Percentiles rank a stretch among this genome's conserved stretches.
phyloP scores from a whole-genome alignment of 805 yeast genomes.

The Pichia kluyveri region DNA sequence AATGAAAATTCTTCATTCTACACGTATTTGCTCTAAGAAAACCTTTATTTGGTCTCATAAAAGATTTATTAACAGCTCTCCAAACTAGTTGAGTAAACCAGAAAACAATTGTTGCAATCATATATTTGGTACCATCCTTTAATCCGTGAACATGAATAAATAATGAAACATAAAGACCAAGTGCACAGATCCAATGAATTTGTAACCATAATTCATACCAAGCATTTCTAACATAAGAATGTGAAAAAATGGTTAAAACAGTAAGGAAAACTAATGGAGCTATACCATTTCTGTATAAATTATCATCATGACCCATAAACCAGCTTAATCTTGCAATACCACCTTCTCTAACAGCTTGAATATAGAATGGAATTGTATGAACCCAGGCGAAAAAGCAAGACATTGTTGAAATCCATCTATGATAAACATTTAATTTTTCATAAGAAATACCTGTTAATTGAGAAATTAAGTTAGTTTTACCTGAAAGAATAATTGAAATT shows the following conservation, averaged over 20 bases:
- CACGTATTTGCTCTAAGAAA: constrained; percentile 23
- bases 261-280: constrained; percentile 39
- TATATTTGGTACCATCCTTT: constrained; percentile 31
- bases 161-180: constrained; percentile 38
- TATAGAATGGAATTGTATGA: constrained; percentile 42
- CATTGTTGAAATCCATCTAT: constrained; percentile 38
- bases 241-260: constrained; percentile 34
- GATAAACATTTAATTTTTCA: constrained; percentile 44
- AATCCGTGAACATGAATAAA: constrained; percentile 33
- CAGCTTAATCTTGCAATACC: constrained; percentile 27
- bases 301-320: constrained; percentile 17
- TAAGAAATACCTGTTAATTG: constrained; percentile 44
- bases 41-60: constrained; percentile 34
- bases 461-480: constrained; percentile 43
- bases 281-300: constrained; percentile 31
- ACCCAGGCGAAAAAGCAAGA: constrained; percentile 36
- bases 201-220: constrained; percentile 42
- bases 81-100: constrained; percentile 42
- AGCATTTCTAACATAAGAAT: constrained; percentile 30
- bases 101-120: constrained; percentile 42
- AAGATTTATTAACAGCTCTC: constrained; percentile 36
- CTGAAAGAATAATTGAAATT: constrained; percentile 39
- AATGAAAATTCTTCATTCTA: constrained; percentile 21
- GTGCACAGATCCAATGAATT: constrained; percentile 44
- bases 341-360: constrained; percentile 39